phyloP scores from a whole-genome alignment of 202 grass and related monocot species.

The Sporobolus alterniflorus region DNA sequence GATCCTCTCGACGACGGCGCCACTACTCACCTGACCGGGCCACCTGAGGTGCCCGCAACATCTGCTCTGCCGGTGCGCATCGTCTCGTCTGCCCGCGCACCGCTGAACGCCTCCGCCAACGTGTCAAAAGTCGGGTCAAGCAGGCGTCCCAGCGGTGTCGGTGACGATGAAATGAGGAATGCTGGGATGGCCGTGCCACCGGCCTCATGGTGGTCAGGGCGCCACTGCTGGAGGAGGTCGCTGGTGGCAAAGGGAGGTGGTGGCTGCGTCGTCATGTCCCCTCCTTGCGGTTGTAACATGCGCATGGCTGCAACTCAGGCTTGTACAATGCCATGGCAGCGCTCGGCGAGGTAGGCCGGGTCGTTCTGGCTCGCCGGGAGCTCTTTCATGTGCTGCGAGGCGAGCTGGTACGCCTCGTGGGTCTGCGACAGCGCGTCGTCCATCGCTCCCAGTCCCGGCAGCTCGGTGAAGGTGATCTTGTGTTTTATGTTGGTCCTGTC shows the following conservation, averaged over 20 bases:
- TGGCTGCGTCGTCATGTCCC: not conserved
- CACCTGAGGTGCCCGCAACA: conserved; percentile 3
- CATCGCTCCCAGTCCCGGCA: not conserved
- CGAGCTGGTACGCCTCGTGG: conserved; percentile 34
- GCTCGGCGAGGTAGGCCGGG: conserved; percentile 43
- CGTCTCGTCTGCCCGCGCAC: not conserved
- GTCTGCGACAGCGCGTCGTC: conserved; percentile 44
- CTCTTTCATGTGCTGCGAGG: conserved; percentile 35
- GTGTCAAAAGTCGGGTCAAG: not conserved
- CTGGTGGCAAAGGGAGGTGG: not conserved
- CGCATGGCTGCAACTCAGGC: conserved; percentile 23
- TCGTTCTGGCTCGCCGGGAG: conserved; percentile 31
- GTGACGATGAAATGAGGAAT: not conserved
- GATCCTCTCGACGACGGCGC: conserved; percentile 3
- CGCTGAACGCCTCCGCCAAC: not conserved
- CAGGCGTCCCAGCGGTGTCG: not conserved
- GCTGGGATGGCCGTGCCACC: not conserved
- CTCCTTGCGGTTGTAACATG: conserved; percentile 14
- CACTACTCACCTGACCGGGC: conserved; percentile 6
- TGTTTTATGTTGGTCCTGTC: not conserved
- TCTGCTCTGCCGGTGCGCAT: not conserved
- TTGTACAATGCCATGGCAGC: conserved; percentile 33
- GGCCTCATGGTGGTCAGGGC: not conserved
- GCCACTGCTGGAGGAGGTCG: conserved; percentile 14
- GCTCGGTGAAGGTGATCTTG: not conserved